Evolutionary conservation across 2,329 filamentous ascomycete genomes (phyloP).

Genomic region (Rutstroemia sp.): DNA sequence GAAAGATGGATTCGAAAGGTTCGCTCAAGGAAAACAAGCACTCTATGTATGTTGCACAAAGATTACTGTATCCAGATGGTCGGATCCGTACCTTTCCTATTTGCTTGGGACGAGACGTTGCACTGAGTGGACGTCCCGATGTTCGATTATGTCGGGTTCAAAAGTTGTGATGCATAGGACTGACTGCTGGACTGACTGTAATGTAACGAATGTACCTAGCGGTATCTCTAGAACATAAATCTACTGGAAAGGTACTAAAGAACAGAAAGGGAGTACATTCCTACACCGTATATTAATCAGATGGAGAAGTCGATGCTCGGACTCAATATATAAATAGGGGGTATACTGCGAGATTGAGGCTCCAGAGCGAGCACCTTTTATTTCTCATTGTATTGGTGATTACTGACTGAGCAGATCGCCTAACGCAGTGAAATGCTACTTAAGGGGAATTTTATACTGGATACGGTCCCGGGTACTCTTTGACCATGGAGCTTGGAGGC

Average conservation of each 20-base stretch:
- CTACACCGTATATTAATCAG: background rate
- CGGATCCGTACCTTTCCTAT: background rate
- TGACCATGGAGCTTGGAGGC: background rate
- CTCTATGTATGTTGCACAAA: background rate
- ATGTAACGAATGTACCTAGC: background rate
- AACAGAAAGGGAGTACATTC: background rate
- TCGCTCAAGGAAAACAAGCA: background rate
- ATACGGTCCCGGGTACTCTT: too few relatives aligned
- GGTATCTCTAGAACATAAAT: background rate
- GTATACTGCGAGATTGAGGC: background rate
- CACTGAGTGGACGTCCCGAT: background rate
- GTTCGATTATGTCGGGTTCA: background rate
- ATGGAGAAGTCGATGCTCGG: background rate
- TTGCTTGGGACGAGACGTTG: background rate
- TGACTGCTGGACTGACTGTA: background rate
- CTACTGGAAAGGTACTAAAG: background rate
- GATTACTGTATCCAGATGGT: background rate
- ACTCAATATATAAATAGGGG: background rate
- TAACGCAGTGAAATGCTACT: too few relatives aligned
- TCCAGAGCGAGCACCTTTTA: background rate
- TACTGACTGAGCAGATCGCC: too few relatives aligned
- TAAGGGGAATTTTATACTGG: too few relatives aligned
- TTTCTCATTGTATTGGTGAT: too few relatives aligned
- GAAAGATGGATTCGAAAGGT: background rate
- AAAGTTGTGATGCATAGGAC: background rate